phyloP scores from a whole-genome alignment of 148 eudicot species.

The Gaultheria prostrata region DNA sequence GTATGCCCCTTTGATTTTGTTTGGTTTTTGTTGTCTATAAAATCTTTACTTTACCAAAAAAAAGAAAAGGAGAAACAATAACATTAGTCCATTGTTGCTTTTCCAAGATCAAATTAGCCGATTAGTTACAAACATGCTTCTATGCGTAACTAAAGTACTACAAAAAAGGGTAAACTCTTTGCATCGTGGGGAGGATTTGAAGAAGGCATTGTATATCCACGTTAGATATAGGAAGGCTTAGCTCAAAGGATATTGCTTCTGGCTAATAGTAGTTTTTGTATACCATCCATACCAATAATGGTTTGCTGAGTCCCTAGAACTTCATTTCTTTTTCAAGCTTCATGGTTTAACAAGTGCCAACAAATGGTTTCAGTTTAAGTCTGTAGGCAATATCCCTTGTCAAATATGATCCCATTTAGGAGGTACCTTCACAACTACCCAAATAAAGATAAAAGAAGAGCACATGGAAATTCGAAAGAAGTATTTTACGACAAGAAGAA shows the following conservation, averaged over 20 bases:
- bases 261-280: neutral
- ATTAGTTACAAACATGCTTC: neutral
- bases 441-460: neutral
- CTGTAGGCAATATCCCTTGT: neutral
- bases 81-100: neutral
- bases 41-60: no score
- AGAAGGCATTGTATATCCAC: neutral
- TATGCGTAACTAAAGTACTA: neutral
- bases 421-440: neutral
- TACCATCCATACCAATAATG: neutral
- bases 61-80: neutral
- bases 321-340: neutral
- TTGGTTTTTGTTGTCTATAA: no score
- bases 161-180: neutral
- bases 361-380: neutral
- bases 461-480: constrained; percentile 1
- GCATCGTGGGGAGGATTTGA: neutral
- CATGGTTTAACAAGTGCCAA: neutral
- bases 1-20: no score
- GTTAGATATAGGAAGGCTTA: neutral
- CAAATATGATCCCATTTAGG: neutral
- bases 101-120: neutral
- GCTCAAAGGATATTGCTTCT: neutral
- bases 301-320: neutral
- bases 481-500: neutral